These are phyloP conservation scores for Debaryomycetaceae sp. DNA, from an alignment of 1,139 yeast genomes.

Conservation along the genomic window DNA sequence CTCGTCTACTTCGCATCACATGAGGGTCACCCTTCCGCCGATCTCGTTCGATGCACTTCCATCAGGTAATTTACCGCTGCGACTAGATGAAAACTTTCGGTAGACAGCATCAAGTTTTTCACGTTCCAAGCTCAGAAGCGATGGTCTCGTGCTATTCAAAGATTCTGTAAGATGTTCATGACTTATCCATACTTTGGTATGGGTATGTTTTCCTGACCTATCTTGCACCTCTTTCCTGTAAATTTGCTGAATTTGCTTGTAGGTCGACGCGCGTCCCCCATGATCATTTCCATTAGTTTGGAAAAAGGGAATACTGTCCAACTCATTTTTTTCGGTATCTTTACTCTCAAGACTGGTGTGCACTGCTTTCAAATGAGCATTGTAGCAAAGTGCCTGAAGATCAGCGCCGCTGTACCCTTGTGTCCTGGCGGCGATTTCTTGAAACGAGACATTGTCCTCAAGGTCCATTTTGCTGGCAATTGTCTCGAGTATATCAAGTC, in stretches of 20 bases:
- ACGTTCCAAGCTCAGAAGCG: constrained; percentile 68
- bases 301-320: constrained; percentile 18
- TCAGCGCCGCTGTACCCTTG: constrained; percentile 92
- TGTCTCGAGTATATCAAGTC: constrained; percentile 62
- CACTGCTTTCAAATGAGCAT: constrained; percentile 85
- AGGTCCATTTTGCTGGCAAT: constrained; percentile 49
- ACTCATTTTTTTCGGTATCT: constrained; percentile 18
- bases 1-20: constrained; percentile 22
- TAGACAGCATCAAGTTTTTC: constrained; percentile 56
- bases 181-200: constrained; percentile 27
- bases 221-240: neutral
- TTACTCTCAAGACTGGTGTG: constrained; percentile 54
- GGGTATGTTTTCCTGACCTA: neutral
- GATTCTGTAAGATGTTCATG: constrained; percentile 54
- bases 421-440: constrained; percentile 46
- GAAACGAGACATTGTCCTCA: constrained; percentile 39
- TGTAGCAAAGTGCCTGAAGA: constrained; percentile 83
- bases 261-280: no score
- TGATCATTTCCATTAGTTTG: constrained; percentile 18
- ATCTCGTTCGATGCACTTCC: constrained; percentile 75
- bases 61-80: constrained; percentile 86
- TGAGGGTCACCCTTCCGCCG: constrained; percentile 74
- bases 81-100: constrained; percentile 58
- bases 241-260: neutral
- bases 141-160: constrained; percentile 69